Conservation (phyloP, 2,329 filamentous ascomycete species). For the Cladophialophora chaetospira region DNA sequence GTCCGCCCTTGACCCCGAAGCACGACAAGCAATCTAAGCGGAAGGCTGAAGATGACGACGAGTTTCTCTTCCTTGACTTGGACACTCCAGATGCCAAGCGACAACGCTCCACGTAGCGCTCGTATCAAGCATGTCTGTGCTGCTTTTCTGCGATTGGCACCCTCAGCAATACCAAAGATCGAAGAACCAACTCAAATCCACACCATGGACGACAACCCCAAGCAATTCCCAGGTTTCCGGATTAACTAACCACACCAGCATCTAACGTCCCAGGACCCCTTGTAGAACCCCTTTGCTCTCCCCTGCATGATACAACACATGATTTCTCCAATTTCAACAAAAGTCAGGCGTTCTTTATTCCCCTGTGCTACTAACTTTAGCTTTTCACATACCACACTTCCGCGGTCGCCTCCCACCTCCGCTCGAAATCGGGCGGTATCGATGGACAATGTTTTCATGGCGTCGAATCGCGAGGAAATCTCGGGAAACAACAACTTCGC, state of each 20-base stretch:
- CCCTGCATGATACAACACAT: background rate
- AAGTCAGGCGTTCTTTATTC: slow-evolving; percentile 4
- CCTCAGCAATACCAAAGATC: no score
- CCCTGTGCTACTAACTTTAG: slow-evolving; percentile 27
- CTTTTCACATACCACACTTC: slow-evolving; percentile 6
- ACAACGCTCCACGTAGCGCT: slow-evolving; percentile 24
- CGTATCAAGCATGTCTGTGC: background rate
- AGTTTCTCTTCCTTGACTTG: slow-evolving; percentile 27
- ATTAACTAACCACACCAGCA: background rate
- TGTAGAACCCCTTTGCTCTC: background rate
- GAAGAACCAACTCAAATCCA: no score
- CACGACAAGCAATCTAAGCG: slow-evolving; percentile 31
- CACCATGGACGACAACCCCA: no score
- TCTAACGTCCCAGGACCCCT: background rate
- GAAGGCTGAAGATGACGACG: slow-evolving; percentile 31
- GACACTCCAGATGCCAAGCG: slow-evolving; percentile 33
- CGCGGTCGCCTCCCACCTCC: background rate
- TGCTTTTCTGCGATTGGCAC: background rate
- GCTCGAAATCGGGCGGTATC: background rate
- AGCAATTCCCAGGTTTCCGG: no score
- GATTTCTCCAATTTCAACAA: background rate
- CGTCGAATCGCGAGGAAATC: background rate
- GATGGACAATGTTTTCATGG: background rate
- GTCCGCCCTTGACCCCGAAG: slow-evolving; percentile 26
- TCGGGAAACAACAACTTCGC: slow-evolving; percentile 5